Conservation (phyloP, 139 green algal genomes). For the Closterium sp. region DNA sequence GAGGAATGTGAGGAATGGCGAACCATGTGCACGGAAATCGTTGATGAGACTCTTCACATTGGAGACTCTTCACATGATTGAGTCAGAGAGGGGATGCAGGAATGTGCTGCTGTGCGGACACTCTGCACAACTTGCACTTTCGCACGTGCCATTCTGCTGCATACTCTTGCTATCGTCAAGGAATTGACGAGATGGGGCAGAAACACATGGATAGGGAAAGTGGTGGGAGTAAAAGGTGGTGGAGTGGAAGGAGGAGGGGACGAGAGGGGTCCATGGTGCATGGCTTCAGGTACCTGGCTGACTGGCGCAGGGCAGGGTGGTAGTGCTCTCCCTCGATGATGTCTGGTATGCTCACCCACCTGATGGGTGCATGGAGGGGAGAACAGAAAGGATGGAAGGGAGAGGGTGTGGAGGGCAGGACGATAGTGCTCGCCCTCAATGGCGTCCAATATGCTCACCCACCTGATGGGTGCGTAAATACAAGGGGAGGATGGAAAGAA, state of each 20-base stretch:
- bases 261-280: neutral
- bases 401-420: neutral
- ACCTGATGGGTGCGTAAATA: neutral
- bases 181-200: too few species aligned
- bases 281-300: conserved; percentile 8
- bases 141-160: too few species aligned
- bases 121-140: too few species aligned
- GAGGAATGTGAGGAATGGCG: neutral
- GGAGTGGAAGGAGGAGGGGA: too few species aligned
- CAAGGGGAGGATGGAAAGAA: neutral
- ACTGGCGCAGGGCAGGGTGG: neutral
- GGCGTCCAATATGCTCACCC: neutral
- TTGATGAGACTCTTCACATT: neutral
- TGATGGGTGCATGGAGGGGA: neutral
- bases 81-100: too few species aligned
- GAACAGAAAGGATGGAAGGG: neutral
- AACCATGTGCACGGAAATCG: neutral
- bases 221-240: neutral
- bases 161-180: too few species aligned
- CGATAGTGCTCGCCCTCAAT: neutral
- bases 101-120: too few species aligned
- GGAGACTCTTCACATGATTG: too few species aligned
- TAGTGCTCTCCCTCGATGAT: conserved; percentile 5
- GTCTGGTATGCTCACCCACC: conserved; percentile 9
- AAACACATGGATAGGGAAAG: too few species aligned